phyloP scores from a whole-genome alignment of 352 stramenopile genomes.

The Globisporangium cylindrosporum region DNA sequence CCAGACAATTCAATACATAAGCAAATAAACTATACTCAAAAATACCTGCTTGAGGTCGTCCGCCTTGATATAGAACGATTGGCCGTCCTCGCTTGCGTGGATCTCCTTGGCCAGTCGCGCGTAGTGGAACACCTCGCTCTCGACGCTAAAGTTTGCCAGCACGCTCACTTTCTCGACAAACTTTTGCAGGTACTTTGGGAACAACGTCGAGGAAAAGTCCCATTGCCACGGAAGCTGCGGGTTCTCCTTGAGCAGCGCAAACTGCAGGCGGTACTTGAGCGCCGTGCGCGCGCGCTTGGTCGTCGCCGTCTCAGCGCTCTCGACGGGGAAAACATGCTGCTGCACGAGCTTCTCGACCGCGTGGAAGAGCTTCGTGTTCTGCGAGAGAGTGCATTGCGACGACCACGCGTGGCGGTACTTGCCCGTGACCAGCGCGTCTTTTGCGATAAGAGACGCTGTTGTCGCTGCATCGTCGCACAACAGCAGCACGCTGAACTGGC shows the following conservation, averaged over 20 bases:
- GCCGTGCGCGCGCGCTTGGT: conserved; percentile 40
- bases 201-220: conserved; percentile 31
- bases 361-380: conserved; percentile 24
- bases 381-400: conserved; percentile 23
- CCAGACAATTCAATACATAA: neutral
- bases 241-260: conserved; percentile 64
- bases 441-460: neutral
- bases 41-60: conserved; percentile 71
- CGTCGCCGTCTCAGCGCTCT: neutral
- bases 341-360: conserved; percentile 39
- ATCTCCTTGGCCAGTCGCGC: conserved; percentile 60
- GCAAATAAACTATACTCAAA: conserved; percentile 3
- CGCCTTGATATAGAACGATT: conserved; percentile 41
- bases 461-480: conserved; percentile 29
- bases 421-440: conserved; percentile 40
- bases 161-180: conserved; percentile 49
- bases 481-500: conserved; percentile 39
- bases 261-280: conserved; percentile 64
- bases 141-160: conserved; percentile 67
- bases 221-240: conserved; percentile 41
- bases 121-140: conserved; percentile 70
- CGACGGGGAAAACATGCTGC: conserved; percentile 36
- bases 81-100: conserved; percentile 25
- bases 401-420: conserved; percentile 73
- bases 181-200: conserved; percentile 36